Evolutionary conservation across 495 filamentous ascomycete species (phyloP).

Genomic region (Aspergillus incahuasiensis): DNA sequence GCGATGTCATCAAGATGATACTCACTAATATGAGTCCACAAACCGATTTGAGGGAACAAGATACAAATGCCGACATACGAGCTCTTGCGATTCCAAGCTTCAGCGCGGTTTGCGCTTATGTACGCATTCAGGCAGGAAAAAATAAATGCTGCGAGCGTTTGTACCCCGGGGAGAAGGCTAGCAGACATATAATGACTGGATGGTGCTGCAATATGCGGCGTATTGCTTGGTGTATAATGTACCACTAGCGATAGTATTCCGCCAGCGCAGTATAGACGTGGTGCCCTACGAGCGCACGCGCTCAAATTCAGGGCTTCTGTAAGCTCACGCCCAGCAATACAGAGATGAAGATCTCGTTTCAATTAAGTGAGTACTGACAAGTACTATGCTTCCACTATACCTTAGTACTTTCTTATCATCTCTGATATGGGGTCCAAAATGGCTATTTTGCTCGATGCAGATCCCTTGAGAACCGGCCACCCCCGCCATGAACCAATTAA

Average conservation of each 20-base stretch:
- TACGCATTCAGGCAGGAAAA: not conserved
- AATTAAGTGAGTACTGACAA: not conserved
- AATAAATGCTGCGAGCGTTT: not conserved
- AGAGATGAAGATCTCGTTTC: not conserved
- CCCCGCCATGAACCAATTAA: slow-evolving; percentile 13
- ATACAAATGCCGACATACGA: not conserved
- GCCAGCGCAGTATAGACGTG: slow-evolving; percentile 20
- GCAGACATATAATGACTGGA: not conserved
- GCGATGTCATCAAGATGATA: not conserved
- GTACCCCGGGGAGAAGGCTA: not conserved
- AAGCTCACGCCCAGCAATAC: not conserved
- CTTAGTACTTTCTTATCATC: not conserved
- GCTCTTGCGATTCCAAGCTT: not conserved
- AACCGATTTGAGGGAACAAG: not conserved
- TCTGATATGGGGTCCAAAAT: not conserved
- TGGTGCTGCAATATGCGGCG: not conserved
- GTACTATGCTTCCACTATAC: not conserved
- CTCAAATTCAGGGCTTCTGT: slow-evolving; percentile 3
- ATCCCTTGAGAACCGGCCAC: not conserved
- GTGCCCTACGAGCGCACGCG: slow-evolving; percentile 19
- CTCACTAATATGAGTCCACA: not conserved
- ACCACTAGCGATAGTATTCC: not conserved
- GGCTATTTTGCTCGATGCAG: not conserved
- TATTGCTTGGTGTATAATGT: not conserved
- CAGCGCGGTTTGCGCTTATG: slow-evolving; percentile 5